phyloP scores from a whole-genome alignment of 169 alveolate species.

The Plasmodium chabaudi region DNA sequence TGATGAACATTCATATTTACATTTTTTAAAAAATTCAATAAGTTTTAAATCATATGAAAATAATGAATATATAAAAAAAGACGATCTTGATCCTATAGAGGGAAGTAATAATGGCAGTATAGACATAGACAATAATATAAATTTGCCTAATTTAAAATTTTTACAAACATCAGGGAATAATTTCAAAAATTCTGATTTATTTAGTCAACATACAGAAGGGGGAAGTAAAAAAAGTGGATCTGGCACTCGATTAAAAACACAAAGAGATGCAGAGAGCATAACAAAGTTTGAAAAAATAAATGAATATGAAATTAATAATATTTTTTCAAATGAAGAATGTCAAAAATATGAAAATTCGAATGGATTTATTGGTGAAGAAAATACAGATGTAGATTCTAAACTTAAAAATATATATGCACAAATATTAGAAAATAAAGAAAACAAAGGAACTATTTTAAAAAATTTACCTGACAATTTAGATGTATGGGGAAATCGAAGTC shows the following conservation, averaged over 20 bases:
- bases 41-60: neutral
- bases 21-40: neutral
- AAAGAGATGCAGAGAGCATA: neutral
- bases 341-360: neutral
- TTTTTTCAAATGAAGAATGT: neutral
- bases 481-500: neutral
- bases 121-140: neutral
- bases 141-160: neutral
- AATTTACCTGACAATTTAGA: neutral
- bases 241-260: neutral
- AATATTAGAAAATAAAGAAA: neutral
- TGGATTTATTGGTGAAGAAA: neutral
- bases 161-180: neutral
- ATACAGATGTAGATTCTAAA: neutral
- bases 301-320: neutral
- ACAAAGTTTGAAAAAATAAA: neutral
- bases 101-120: neutral
- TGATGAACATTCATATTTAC: constrained; percentile 13
- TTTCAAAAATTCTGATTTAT: neutral
- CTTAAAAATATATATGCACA: neutral
- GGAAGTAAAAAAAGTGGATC: neutral
- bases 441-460: neutral
- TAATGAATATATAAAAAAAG: neutral
- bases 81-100: constrained; percentile 12
- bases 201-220: neutral